Evolutionary conservation across 805 yeast species (phyloP), one percentile per base, ranked within the genome.

Genomic region (Monosporozyma aquatica): DNA sequence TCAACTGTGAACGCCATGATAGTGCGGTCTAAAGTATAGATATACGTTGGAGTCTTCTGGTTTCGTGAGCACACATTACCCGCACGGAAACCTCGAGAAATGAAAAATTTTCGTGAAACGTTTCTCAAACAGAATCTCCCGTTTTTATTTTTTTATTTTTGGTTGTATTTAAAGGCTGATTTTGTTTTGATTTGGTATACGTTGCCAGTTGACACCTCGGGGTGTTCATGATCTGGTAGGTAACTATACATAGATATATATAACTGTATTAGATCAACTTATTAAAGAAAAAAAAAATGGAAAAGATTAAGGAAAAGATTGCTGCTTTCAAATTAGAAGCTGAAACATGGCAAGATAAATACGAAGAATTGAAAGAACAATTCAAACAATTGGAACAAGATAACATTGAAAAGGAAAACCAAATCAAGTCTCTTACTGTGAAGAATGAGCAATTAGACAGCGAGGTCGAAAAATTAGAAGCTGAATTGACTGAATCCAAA

Each of bases 261-360:
- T 8, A 27, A 13, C n/a, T 29, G 7, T 18, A 32, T n/a, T n/a
- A n/a, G n/a, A n/a, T n/a, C n/a, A n/a, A 38, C 18, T 22, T 11
- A 18, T 43, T 66, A 23, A 6, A 23, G 6, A 49, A 47, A 13
- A 15, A n/a, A 20, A 20, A 17, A 9, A 75, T 75, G 80, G 80
- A 75, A 56, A 75, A 73, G 65, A 73, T 75, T 54, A 75, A 74
- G 69, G 80, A 75, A 57, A 87, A 87, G 77, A 72, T 87, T 71
- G 81, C 72, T 74, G 80, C 80, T 68, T 79, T 92, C 67, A 89
- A 90, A 70, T 73, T 85, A 58, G 97, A 92, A 64, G 90, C 95
- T 53, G 98, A 92, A 72, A 73, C 82, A 57, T 94, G 98, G 87
- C 96, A 90, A 72, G 96, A 87, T 66, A 86, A 87, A 73, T 81